Base-by-base conservation (phyloP, 805 yeast species). In the Starmerella kuoi region DNA sequence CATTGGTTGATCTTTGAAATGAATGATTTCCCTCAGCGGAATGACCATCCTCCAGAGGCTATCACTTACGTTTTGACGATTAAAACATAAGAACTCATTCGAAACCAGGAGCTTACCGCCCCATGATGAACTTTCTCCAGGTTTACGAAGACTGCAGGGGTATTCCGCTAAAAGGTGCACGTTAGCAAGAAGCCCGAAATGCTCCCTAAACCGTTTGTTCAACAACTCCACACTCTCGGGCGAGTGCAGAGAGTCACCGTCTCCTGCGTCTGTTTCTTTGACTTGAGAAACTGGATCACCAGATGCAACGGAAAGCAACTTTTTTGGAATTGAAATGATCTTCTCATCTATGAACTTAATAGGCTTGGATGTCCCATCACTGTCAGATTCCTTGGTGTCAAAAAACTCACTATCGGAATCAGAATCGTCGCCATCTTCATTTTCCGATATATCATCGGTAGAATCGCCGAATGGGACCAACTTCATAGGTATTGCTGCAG, bases 81-180 rank as follows among this genome's bases (percentile, higher is more conserved):
- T 66, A 61, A 81, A 88, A 49, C 94, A 87, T n/a, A 88, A 56
- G 42, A 71, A 73, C 24, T 67, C 68, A 17, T 70, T 64, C 0
- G 94, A 83, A 11, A 88, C 52, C 57, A 85, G 85, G 2, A 87
- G 55, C 52, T 83, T 82, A 1, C 97, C 97, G 8, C 30, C 18
- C 50, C 49, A 45, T 12, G 39, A 15, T 4, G 40, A 14, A 9
- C 21, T n/a, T 17, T 40, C 42, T 6, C 38, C 41, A 5, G 49
- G 49, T 15, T 38, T 43, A 9, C 35, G 22, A 11, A 54, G 20
- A 9, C 32, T 32, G 26, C 52, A 45, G 27, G 42, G 22, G 55
- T 84, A 88, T 1, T 84, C 69, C 0, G 94, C 76, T 0, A 78
- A 59, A 35, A 87, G 62, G 4, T 55, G 57, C 31, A 74, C 75